Percentiles rank a stretch among this genome's conserved stretches.
These are phyloP conservation scores for Ceratocystis colombiana DNA, from an alignment of 2,329 filamentous ascomycete genomes.

Conservation along the genomic window DNA sequence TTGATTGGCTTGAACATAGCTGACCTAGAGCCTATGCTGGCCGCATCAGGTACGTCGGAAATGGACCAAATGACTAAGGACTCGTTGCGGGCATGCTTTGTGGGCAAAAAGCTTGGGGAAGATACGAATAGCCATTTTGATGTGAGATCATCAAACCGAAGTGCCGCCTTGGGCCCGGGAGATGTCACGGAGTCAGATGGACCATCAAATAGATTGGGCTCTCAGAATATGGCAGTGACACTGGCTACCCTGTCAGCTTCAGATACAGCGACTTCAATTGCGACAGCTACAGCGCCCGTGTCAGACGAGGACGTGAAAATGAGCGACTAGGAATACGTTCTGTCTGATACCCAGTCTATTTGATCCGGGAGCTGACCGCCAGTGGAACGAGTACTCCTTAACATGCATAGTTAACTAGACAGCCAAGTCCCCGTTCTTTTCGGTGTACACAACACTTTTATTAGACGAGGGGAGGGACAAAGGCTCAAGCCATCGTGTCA, in stretches of 20 bases:
- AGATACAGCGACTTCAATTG: not conserved
- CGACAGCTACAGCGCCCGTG: not conserved
- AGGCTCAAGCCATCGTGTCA: too few relatives aligned
- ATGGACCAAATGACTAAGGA: not conserved
- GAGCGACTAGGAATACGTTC: not conserved
- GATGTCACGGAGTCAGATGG: not conserved
- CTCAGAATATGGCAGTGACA: not conserved
- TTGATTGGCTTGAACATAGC: constrained; percentile 10
- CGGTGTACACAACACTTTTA: too few relatives aligned
- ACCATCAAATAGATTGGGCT: not conserved
- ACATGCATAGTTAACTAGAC: too few relatives aligned
- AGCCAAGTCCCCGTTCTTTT: too few relatives aligned
- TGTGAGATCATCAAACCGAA: not conserved
- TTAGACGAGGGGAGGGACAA: too few relatives aligned
- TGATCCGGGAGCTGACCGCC: too few relatives aligned
- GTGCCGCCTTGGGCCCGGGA: not conserved
- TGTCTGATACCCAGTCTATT: not conserved
- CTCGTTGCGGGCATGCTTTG: not conserved
- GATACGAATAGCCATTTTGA: not conserved
- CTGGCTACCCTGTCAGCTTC: not conserved
- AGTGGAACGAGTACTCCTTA: too few relatives aligned
- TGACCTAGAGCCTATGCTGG: not conserved
- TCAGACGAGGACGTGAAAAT: constrained; percentile 11
- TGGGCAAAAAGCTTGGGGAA: not conserved
- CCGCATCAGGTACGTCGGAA: not conserved